phyloP scores from a whole-genome alignment of 202 grass and related monocot species.

The Schoenoplectus triqueter region DNA sequence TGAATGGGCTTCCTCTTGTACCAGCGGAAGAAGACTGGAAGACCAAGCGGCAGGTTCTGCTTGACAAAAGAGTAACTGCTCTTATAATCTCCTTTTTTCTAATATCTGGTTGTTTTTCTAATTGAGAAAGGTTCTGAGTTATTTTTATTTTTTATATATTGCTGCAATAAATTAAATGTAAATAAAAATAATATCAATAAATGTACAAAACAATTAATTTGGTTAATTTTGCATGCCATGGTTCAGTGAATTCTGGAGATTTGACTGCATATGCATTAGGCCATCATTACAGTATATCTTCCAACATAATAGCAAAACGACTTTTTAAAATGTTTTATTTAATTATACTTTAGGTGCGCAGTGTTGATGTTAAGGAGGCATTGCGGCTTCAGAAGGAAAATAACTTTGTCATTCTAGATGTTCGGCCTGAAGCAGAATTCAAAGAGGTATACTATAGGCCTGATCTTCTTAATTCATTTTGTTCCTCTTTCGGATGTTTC shows the following conservation, averaged over 20 bases:
- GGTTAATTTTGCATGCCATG: background rate
- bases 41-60: conserved; percentile 71
- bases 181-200: background rate
- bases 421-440: conserved; percentile 89
- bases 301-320: background rate
- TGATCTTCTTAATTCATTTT: background rate
- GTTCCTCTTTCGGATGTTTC: conserved; percentile 27
- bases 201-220: background rate
- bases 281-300: background rate
- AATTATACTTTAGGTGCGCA: conserved; percentile 62
- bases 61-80: conserved; percentile 75
- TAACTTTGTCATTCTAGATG: conserved; percentile 92
- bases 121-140: conserved; percentile 1
- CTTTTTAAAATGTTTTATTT: background rate
- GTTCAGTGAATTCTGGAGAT: background rate
- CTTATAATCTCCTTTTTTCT: conserved; percentile 11
- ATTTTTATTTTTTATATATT: background rate
- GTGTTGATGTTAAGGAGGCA: conserved; percentile 97
- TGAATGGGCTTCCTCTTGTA: conserved; percentile 15
- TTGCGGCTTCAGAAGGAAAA: conserved; percentile 97
- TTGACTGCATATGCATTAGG: background rate
- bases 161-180: background rate
- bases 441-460: conserved; percentile 60
- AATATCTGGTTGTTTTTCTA: background rate
- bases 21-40: conserved; percentile 97